Conservation (phyloP, 371 early-diverging fungal species). For the Mucor piriformis region DNA sequence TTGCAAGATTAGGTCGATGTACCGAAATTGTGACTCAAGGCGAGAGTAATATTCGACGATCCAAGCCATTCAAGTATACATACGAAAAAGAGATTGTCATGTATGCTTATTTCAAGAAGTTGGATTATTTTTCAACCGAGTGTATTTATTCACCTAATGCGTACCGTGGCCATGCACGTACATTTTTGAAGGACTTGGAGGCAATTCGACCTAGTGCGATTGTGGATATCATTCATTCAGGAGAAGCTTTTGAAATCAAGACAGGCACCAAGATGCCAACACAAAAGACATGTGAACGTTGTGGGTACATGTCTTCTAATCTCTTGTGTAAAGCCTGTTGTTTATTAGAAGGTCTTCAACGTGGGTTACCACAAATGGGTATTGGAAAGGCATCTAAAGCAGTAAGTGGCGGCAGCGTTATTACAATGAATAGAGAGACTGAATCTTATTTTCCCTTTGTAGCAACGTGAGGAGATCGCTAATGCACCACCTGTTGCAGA, state of each 20-base stretch:
- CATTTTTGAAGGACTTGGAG: constrained; percentile 97
- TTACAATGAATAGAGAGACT: neutral
- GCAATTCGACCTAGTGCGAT: constrained; percentile 91
- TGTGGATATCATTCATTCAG: constrained; percentile 94
- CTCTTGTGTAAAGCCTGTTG: constrained; percentile 94
- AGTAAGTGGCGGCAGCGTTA: constrained; percentile 27
- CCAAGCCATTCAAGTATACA: constrained; percentile 99
- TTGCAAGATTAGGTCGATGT: constrained; percentile 93
- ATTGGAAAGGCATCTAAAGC: constrained; percentile 51
- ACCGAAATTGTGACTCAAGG: constrained; percentile 89
- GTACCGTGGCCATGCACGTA: constrained; percentile 96
- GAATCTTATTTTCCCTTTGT: neutral
- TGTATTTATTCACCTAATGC: constrained; percentile 99
- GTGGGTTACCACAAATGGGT: constrained; percentile 79
- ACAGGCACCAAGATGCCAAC: constrained; percentile 69
- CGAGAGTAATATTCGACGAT: constrained; percentile 80
- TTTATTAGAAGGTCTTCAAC: constrained; percentile 90
- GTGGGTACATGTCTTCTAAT: constrained; percentile 95
- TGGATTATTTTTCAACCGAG: constrained; percentile 99
- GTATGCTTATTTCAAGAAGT: constrained; percentile 99
- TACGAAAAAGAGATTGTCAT: constrained; percentile 99
- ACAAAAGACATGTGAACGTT: constrained; percentile 79
- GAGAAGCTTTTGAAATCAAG: constrained; percentile 86
- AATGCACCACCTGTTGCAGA: constrained; percentile 15
- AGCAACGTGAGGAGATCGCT: constrained; percentile 31